Conservation (phyloP, 805 yeast species). For the Maudiozyma serrabonitensis region DNA sequence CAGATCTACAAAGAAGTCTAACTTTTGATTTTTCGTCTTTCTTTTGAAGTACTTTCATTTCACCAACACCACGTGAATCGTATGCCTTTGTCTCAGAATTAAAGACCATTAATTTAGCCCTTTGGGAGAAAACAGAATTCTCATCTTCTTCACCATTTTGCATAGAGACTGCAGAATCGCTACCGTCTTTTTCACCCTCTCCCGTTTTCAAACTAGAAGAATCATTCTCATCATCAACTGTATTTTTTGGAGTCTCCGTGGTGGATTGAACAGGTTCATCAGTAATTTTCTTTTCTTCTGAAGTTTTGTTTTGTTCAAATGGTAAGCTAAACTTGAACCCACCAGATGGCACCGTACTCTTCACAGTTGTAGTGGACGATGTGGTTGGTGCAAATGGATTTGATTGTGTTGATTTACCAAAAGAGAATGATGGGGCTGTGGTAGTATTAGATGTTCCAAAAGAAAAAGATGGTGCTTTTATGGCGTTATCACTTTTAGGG, state of each 20-base stretch:
- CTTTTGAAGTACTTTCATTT: conserved; percentile 59
- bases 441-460: conserved; percentile 6
- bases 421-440: conserved; percentile 10
- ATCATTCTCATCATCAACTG: not conserved
- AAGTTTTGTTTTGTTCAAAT: conserved; percentile 19
- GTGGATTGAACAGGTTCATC: not conserved
- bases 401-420: conserved; percentile 6
- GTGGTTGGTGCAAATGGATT: conserved; percentile 10
- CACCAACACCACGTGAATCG: conserved; percentile 69
- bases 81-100: conserved; percentile 45
- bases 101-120: conserved; percentile 61
- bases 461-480: conserved; percentile 11
- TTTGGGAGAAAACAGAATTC: conserved; percentile 48
- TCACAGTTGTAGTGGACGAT: conserved; percentile 1
- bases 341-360: conserved; percentile 15
- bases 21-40: conserved; percentile 45
- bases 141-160: conserved; percentile 86
- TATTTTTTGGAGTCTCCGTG: not conserved
- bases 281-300: conserved; percentile 6
- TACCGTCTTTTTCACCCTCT: conserved; percentile 3
- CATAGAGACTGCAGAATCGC: conserved; percentile 35
- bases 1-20: conserved; percentile 75
- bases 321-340: conserved; percentile 29
- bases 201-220: not conserved
- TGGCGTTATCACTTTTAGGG: conserved; percentile 1